A percentile compares a stretch with the other conserved stretches of the same genome.
Evolutionary conservation across 2,329 filamentous ascomycete genomes (phyloP).

Genomic region (Colletotrichum shisoi): DNA sequence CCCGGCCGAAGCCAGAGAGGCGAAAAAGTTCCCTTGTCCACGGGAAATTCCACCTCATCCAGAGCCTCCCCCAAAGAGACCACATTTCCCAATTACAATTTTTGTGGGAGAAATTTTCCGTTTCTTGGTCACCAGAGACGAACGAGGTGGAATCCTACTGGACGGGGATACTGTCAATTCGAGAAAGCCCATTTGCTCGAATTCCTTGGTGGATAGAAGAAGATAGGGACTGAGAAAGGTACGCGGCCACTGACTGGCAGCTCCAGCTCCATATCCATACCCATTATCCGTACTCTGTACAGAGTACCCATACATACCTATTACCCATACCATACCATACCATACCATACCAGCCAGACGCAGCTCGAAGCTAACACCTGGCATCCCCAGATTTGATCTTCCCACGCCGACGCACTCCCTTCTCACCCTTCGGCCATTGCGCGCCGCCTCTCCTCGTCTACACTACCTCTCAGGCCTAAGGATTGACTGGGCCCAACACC

Average conservation of each 20-base stretch:
- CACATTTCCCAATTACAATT: slow-evolving; percentile 33
- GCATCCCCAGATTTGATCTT: slow-evolving; percentile 27
- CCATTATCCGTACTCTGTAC: neutral
- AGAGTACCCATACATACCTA: too few relatives aligned
- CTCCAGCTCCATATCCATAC: slow-evolving; percentile 32
- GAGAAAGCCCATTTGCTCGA: neutral
- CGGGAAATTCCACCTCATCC: slow-evolving; percentile 37
- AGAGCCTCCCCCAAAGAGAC: slow-evolving; percentile 32
- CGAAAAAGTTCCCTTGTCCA: slow-evolving; percentile 34
- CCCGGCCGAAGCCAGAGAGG: slow-evolving; percentile 21
- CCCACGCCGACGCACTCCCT: slow-evolving; percentile 12
- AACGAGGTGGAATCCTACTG: neutral
- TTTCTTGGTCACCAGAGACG: slow-evolving; percentile 5
- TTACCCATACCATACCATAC: too few relatives aligned
- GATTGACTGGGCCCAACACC: slow-evolving; percentile 42
- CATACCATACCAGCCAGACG: neutral
- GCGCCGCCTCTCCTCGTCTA: slow-evolving; percentile 14
- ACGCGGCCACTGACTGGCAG: slow-evolving; percentile 27
- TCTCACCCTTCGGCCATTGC: slow-evolving; percentile 19
- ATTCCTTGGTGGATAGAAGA: slow-evolving; percentile 1
- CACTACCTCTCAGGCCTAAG: neutral
- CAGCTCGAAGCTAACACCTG: slow-evolving; percentile 36
- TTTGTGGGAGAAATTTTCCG: slow-evolving; percentile 15
- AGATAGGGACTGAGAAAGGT: slow-evolving; percentile 20
- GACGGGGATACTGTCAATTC: slow-evolving; percentile 9